Base-by-base conservation (phyloP, 305 asterid genomes). In the Andrographis paniculata region DNA sequence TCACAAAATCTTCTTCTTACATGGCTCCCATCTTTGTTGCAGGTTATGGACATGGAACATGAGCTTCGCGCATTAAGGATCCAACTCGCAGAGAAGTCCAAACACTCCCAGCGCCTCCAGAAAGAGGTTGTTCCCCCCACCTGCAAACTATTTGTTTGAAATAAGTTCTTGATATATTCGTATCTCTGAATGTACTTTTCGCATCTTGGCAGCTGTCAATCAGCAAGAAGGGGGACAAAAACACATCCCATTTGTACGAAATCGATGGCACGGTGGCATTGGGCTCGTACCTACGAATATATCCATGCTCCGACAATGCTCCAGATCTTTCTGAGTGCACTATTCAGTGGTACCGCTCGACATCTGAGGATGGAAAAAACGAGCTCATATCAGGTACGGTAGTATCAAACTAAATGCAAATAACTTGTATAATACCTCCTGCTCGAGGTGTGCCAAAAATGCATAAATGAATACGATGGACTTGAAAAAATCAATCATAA, bases 1-100 rank as follows among this genome's bases (percentile, higher is more conserved):
- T 9, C 13, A 33, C 14, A 33, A 7, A 9, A 1, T 33, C n/a
- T 13, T 33, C 38, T 33, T 33, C 14, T 9, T 33, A 6, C 12
- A 13, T 7, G n/a, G 38, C 38, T 33, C 14, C 15, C 2, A 24
- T 30, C 6, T 1, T 20, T 31, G 60, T 61, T 56, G 42, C 82
- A 87, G 96, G 95, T 87, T 55, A 84, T 87, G 96, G 95, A 87
- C 76, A 87, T 87, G 96, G 95, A 87, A 68, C 96, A 87, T 46
- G 96, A 87, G 67, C 96, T 87, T 68, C 91, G 55, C 56, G 96
- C 96, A 63, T 73, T 87, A 52, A 73, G 96, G 74, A 52, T 74
- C 53, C 96, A 87, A 70, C 91, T 87, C 28, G 85, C 75, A 38
- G 94, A 84, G 61, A 87, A 87, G 77, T 64, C 84, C 1, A 80